Evolutionary conservation across 805 yeast genomes (phyloP), one percentile per base, ranked within the genome.

Genomic region (Yarrowia porcina): DNA sequence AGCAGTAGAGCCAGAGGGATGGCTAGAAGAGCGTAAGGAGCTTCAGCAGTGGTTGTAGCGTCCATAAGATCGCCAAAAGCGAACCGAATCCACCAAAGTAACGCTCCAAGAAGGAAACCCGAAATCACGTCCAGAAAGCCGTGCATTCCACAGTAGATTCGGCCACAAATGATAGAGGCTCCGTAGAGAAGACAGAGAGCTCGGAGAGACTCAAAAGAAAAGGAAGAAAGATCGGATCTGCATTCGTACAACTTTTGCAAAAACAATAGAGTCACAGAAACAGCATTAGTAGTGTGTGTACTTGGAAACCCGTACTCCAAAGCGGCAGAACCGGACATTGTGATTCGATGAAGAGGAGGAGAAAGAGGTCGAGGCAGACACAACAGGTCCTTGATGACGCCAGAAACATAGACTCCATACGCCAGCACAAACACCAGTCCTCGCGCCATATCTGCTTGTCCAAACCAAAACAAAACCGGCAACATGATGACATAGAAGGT

Each of bases 91-190:
- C 78, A 47, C 65, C 82, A 83, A 35, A 87, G 77, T 0, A 75
- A 38, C 0, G 76, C 54, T 0, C 99, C 99, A 17, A 90, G 75
- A 0, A 81, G 0, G 0, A 83, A 75, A 6, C 99, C 99, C 18
- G 82, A 71, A 0, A 75, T 57, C 2, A 94, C 79, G 72, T 94
- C 99, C 21, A 88, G 74, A 65, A 89, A 82, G 2, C 99, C 98
- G 75, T 94, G 99, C 99, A 93, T 93, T 3, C 99, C 99, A 73
- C 97, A 91, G 75, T 94, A 93, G 10, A 93, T 70, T 63, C 99
- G 79, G 17, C 99, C 99, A 65, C 84, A 72, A 1, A 89, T 81
- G 65, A 94, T 77, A 8, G 91, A 83, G 36, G 79, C 64, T 69
- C 84, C 85, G 72, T 91, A 91, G 21, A 82, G 62, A 21, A 52